Evolutionary conservation across 768 basidiomycete species (phyloP), one percentile per base, ranked within the genome.

Genomic region (Lactarius indigo): DNA sequence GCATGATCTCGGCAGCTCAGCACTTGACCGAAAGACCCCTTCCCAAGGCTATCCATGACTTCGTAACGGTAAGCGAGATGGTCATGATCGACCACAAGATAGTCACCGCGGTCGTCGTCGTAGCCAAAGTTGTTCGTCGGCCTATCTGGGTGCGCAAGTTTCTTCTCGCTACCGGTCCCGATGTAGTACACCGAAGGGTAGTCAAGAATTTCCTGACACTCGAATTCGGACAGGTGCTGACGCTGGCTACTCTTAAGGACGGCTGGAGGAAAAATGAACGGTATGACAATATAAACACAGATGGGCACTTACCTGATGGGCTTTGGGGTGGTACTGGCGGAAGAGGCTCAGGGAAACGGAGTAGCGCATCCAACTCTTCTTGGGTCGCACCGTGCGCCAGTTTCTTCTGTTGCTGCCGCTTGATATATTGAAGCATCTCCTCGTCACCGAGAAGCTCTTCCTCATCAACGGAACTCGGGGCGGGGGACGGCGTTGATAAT

Each of bases 41-140:
- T 98, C 57, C 97, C 97, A 47, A 98, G 87, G 4, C 92, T 90
- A 71, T 90, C 93, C 61, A 94, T 83, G 64, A 98, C 80, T 76
- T 98, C 96, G 76, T 98, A 99, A n/a, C 97, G 92, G 75, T 92
- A 99, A 42, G 92, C 91, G 59, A 99, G 85, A 78, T 99, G 97
- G 75, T 99, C 97, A 63, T 87, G 87, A 65, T 87, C 83, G 66
- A 98, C 86, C 63, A 98, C 87, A 18, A 90, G 86, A 72, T 99
- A 99, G 78, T 99, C 97, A 39, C 97, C 97, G 37, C 97, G 89
- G 33, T 99, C 97, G 75, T 99, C 97, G 74, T 99, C 97, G 72
- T 96, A 99, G 33, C 97, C 92, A 73, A 90, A 86, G 76, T 99
- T 99, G 76, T 95, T 94, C 23, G 85, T 83, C 7, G 89, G 76